Base-by-base conservation (phyloP, 2,329 filamentous ascomycete species). In the Pestalotiopsis sp. region DNA sequence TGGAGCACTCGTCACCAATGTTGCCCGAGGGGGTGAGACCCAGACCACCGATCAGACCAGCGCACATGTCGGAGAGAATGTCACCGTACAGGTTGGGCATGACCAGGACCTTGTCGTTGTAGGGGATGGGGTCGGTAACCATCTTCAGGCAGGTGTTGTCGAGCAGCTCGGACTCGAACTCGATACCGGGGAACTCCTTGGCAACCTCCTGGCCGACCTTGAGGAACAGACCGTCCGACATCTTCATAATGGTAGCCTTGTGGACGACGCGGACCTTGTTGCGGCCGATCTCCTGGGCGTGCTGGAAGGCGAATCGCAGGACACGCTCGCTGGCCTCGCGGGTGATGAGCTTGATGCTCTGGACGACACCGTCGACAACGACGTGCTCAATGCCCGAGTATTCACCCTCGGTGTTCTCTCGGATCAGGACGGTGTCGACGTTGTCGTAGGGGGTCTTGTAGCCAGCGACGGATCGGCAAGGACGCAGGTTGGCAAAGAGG, bases 181-280 rank as follows among this genome's bases (percentile, higher is more conserved):
- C 93, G 78, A 99, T 93, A 76, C 91, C 87, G 73, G 96, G 96
- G 90, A 93, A 99, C 80, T 98, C 95, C 90, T 97, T 97, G 82
- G 94, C 88, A 75, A 99, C 90, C 71, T 96, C 89, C 75, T 91
- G 87, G 76, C 92, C 96, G 71, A 92, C 94, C 83, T 89, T 93
- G 76, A 99, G 89, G 91, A 99, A 99, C 71, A 99, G 93, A 85
- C 96, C 96, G 82, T 99, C 96, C 80, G 92, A 95, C 93, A 98
- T 97, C 91, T 99, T 99, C 96, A 99, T 99, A 87, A 99, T 99
- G 80, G 96, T 98, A 82, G 96, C 96, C 90, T 99, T 99, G 92
- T 99, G 96, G 73, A 98, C 95, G 70, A 94, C 95, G 79, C 95
- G 94, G 78, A 98, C 95, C 92, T 98, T 98, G 81, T 91, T 95